Base-by-base conservation (phyloP, 2,329 filamentous ascomycete genomes). In the Amylocarpus encephaloides region DNA sequence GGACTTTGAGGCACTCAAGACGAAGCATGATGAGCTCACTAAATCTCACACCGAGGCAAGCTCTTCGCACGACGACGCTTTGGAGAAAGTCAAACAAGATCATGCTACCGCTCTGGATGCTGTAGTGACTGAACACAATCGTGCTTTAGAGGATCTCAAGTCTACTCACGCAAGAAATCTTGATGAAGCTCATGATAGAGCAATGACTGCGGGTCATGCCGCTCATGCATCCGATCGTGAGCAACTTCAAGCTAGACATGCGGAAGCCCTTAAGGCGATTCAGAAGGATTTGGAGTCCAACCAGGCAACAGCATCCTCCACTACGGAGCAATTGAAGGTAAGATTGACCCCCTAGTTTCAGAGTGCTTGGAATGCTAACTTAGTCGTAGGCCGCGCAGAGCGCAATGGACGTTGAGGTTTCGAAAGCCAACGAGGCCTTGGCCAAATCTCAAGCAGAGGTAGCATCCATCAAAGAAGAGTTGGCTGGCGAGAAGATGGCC, bases 1-100 rank as follows among this genome's bases (percentile, higher is more conserved):
- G 56, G 79, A 82, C 65, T 83, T 78, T 53, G 74, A 81, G 51
- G 77, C 79, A 34, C 72, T 85, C 5, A 78, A 83, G 62, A 65
- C 64, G 5, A 74, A 82, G 64, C 76, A 83, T 64, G 71, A 70
- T 10, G 77, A 56, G 43, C 45, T 59, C 7, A 48, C 41, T 12
- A 54, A 55, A 39, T 16, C 51, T n/a, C 57, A 57, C n/a, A 26
- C 22, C 13, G 49, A 54, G 2, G 36, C 49, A 7, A 46, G 42
- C 15, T 22, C 42, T 29, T 26, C 50, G 11, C 52, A 57, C 33
- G 30, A 43, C 4, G 38, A 42, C 40, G 26, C 39, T 34, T 30
- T 57, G 36, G 56, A 60, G 22, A 49, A 59, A 34, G 35, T 58
- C 22, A 63, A 60, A 41, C 55, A 63, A 53, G 54, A 58, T 11